Evolutionary conservation across 345 rosid genomes (phyloP).

Genomic region (Pistacia vera): DNA sequence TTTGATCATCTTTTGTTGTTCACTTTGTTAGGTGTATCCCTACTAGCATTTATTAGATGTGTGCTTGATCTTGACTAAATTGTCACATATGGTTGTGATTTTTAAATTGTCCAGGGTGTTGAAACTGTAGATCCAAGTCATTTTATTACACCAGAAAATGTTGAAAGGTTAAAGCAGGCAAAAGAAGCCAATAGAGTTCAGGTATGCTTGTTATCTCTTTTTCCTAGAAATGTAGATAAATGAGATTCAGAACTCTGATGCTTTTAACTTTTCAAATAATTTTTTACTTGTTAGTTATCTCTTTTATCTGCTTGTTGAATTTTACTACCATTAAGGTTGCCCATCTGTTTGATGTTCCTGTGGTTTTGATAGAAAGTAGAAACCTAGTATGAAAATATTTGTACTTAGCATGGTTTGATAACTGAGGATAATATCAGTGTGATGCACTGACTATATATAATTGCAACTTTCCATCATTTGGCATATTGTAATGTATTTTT

Average conservation of each 20-base stretch:
- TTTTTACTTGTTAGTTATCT: not conserved
- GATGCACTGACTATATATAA: not conserved
- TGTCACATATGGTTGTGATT: not conserved
- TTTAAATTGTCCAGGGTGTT: constrained; percentile 54
- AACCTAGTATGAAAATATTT: not conserved
- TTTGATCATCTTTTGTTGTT: not conserved
- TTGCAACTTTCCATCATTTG: not conserved
- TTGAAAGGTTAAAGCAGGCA: constrained; percentile 80
- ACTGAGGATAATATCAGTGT: not conserved
- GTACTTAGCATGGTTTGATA: not conserved
- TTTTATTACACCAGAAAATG: constrained; percentile 76
- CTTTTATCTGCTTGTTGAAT: not conserved
- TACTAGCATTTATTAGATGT: not conserved
- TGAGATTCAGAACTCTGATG: not conserved
- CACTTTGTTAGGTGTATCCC: constrained; percentile 5
- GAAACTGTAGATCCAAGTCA: constrained; percentile 68
- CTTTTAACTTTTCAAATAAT: not conserved
- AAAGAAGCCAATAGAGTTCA: constrained; percentile 77
- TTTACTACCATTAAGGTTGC: not conserved
- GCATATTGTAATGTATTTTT: not conserved
- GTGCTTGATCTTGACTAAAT: not conserved
- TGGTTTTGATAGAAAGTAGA: not conserved
- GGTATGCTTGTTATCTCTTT: constrained; percentile 31
- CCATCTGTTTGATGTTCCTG: not conserved
- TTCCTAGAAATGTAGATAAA: not conserved